Evolutionary conservation across 2,329 filamentous ascomycete species (phyloP), one percentile per base, ranked within the genome.

Genomic region (Aspergillus melleus): DNA sequence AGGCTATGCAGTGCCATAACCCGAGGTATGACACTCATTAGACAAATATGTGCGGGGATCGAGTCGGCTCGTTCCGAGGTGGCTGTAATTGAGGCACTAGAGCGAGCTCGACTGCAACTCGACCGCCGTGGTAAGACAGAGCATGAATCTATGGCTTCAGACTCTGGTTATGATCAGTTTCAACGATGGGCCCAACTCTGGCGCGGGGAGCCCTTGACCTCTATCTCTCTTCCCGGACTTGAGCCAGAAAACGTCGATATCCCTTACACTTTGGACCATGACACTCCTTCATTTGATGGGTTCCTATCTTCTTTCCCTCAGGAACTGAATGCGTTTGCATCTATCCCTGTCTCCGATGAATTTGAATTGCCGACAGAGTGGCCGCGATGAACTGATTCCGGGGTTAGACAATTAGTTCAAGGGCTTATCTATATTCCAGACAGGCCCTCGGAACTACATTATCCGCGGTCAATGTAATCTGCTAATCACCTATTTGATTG

Each of bases 11-110:
- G 76, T 29, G 71, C 72, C 12, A 67, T 81, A 14, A 66, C 75
- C 11, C 75, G 76, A n/a, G 80, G 79, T 3, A 74, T 81, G 65
- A 67, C 71, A 4, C 76, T 81, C 68, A 78, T 81, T 36, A 79
- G 77, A 57, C 74, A 77, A 57, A 81, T 81, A 76, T 79, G 78
- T 0, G 73, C 75, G n/a, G 76, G 78, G 3, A 76, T 79, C 20
- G 78, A 79, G 54, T 81, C 79, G 6, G 79, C 79, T 20, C 75
- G 76, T 29, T 81, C 77, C 1, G 79, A 81, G 57, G 76, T 77
- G 2, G 78, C 76, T 2, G 72, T 81, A 6, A 79, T 81, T 42
- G 80, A 81, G 61, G 77, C 78, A 2, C 77, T 81, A 49, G 79
- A 81, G 60, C 72, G 76, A 44, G 79, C 79, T n/a, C 64, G 68